Evolutionary conservation across 139 green algal species (phyloP), one percentile per base, ranked within the genome.

Genomic region (Chlamydomonas sphaeroides): DNA sequence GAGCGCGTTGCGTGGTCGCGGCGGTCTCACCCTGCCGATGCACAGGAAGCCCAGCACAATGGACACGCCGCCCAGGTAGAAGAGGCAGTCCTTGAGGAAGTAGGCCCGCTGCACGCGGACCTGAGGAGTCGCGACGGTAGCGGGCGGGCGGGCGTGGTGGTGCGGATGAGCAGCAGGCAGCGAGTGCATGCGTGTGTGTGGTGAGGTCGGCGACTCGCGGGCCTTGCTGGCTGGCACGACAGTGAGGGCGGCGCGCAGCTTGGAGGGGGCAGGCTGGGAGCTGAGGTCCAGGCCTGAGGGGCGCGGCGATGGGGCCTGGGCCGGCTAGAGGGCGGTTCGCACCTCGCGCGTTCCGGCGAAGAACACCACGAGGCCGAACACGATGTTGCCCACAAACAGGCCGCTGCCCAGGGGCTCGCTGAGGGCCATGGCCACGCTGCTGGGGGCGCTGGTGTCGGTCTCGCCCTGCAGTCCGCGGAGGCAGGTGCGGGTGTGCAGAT

Each of bases 321-420:
- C n/a, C n/a, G n/a, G n/a, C n/a, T n/a, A n/a, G n/a, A n/a, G n/a
- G n/a, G n/a, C n/a, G n/a, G n/a, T n/a, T n/a, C 74, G 32, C 41
- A 71, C 69, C 42, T 73, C 65, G 5, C 56, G 48, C 21, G 35
- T 35, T 2, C 68, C 65, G 33, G 66, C 72, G 36, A 88, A 28
- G 36, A 92, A 68, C 57, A 91, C 75, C 33, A 93, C 86, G 23
- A 84, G 18, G 3, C 49, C 89, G 48, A 94, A 76, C 62, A 93
- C 88, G 4, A 94, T 53, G 62, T 88, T 91, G 83, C 74, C 80
- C 62, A 89, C 86, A 82, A 92, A 94, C 74, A 94, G 85, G 1
- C 91, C 89, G 6, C 70, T 88, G 62, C 91, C 91, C 53, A 94
- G 39, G 1, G 90, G 90, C 85, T 94, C 90, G n/a, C 76, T 85